These are phyloP conservation scores for Russula ochroleuca DNA, from an alignment of 768 basidiomycete genomes.

Conservation along the genomic window DNA sequence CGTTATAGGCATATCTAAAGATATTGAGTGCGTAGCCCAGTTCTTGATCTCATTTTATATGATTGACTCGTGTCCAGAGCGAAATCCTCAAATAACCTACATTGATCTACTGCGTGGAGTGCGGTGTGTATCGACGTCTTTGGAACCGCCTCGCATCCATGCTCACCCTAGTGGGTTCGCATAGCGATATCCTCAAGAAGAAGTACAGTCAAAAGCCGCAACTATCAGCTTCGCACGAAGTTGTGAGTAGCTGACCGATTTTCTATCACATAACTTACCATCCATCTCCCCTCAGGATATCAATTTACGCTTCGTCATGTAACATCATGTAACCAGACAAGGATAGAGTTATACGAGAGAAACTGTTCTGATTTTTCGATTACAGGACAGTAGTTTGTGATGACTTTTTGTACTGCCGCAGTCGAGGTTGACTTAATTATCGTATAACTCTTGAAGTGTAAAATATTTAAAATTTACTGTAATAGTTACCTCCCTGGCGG, in stretches of 20 bases:
- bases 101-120: constrained; percentile 18
- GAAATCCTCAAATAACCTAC: constrained; percentile 39
- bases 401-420: too few species aligned
- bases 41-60: neutral
- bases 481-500: constrained; percentile 31
- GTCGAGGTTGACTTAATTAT: too few species aligned
- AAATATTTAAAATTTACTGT: neutral
- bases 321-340: constrained; percentile 17
- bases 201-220: constrained; percentile 70
- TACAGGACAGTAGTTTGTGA: too few species aligned
- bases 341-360: neutral
- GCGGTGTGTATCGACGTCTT: constrained; percentile 12
- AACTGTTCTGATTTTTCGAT: neutral
- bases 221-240: constrained; percentile 66
- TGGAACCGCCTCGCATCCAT: neutral
- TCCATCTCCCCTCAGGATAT: constrained; percentile 4
- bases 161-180: neutral
- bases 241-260: constrained; percentile 39
- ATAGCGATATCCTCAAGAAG: constrained; percentile 50
- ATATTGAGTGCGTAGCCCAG: constrained; percentile 43
- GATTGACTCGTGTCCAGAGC: constrained; percentile 11
- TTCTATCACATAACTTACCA: neutral
- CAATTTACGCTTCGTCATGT: constrained; percentile 11
- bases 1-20: constrained; percentile 50
- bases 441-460: too few species aligned